Conservation (phyloP, 73 alveolate genomes). For the Paramecium biaurelia region DNA sequence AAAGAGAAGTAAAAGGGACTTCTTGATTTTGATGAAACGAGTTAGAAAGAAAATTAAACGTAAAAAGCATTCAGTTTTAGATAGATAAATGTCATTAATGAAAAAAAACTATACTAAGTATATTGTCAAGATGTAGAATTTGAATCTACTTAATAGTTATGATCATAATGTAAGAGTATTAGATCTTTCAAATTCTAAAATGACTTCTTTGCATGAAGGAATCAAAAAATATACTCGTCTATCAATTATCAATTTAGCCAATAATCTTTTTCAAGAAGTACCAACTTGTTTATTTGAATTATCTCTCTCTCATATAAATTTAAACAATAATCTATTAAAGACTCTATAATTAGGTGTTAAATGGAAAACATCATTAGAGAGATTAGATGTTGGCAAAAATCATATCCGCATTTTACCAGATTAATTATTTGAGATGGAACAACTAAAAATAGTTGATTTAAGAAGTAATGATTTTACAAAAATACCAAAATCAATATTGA, state of each 20-base stretch:
- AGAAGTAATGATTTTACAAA: conserved; percentile 42
- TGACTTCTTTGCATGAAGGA: not conserved
- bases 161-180: conserved; percentile 15
- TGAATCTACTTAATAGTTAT: not conserved
- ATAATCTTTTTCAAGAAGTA: conserved; percentile 4
- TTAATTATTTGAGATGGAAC: not conserved
- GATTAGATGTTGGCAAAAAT: conserved; percentile 40
- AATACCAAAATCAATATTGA: not conserved
- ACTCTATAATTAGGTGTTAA: not conserved
- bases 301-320: not conserved
- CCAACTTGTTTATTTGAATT: not conserved
- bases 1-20: not conserved
- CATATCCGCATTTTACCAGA: conserved; percentile 17
- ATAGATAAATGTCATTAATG: not conserved
- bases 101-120: conserved; percentile 15
- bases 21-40: not conserved
- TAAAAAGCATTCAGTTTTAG: not conserved
- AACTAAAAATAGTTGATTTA: not conserved
- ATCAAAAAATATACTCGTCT: not conserved
- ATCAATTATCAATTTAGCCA: not conserved
- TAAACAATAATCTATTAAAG: conserved; percentile 24
- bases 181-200: conserved; percentile 22
- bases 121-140: not conserved
- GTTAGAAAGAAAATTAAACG: conserved; percentile 26
- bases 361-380: not conserved